Conservation (phyloP, 805 yeast genomes). For the Myxozyma geophila region DNA sequence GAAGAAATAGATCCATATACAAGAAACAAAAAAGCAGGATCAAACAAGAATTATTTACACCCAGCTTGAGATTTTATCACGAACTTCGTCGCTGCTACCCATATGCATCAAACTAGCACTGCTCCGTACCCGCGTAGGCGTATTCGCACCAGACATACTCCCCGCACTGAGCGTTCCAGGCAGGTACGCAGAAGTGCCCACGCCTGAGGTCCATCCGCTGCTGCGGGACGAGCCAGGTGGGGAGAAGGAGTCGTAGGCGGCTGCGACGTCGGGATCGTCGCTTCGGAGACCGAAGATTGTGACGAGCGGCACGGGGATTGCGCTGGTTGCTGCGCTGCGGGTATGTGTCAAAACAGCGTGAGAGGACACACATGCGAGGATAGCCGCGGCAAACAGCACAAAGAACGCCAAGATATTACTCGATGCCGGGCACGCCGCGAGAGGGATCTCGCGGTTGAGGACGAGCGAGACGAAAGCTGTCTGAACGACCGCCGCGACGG, state of each 20-base stretch:
- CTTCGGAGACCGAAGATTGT: neutral
- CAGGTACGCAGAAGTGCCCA: neutral
- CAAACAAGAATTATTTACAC: neutral
- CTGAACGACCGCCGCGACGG: neutral
- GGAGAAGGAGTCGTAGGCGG: neutral
- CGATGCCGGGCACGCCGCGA: slow-evolving; percentile 13
- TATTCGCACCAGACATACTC: slow-evolving; percentile 2
- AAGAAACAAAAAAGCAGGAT: neutral
- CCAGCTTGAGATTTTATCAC: neutral
- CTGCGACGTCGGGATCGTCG: neutral
- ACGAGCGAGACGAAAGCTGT: neutral
- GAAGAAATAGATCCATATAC: neutral
- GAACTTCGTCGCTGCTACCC: neutral
- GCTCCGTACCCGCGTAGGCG: slow-evolving; percentile 10
- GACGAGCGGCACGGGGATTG: neutral
- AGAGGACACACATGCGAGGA: neutral
- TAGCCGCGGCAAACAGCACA: slow-evolving; percentile 2
- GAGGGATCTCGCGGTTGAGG: slow-evolving; percentile 19
- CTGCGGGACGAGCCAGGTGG: neutral
- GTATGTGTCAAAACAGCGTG: neutral
- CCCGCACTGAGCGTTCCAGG: neutral
- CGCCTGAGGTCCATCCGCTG: slow-evolving; percentile 7
- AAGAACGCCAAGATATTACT: neutral
- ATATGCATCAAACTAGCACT: slow-evolving; percentile 16
- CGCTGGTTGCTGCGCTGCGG: neutral